Base-by-base conservation (phyloP, 805 yeast species). In the Candida lessepsii region DNA sequence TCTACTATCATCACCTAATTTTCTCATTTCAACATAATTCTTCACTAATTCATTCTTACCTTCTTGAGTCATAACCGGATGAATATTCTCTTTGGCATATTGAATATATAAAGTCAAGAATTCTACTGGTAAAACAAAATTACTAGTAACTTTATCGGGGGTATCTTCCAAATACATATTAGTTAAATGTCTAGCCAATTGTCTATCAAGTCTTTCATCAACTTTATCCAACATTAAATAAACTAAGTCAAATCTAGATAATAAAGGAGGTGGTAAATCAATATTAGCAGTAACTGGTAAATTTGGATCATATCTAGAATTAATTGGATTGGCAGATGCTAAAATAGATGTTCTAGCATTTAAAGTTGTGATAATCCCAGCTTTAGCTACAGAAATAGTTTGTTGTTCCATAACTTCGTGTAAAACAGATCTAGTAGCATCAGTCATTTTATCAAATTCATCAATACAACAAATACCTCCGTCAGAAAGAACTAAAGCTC, bases 381-480 rank as follows among this genome's bases (percentile, higher is more conserved):
- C 99, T 57, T 93, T 93, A 23, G 99, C 99, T 56, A 93, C 88
- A 8, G 97, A 89, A 31, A 93, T 93, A 1, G 99, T 93, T 63
- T 93, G 99, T 61, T 93, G 99, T 68, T 93, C 99, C 99, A 93
- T 93, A 9, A 93, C 99, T 72, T 93, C 99, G 60, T 93, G 99
- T 39, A 93, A 70, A 9, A 93, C 98, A 7, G 96, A 88, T 55
- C 98, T 73, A 0, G 98, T 91, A 2, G 95, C 68, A 51, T 93
- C 98, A 40, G 84, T 78, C 99, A 93, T 93, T 65, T 93, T 93
- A 67, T 93, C 99, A 58, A 91, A 93, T 71, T 93, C 99, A 70
- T 93, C 99, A 59, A 93, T 93, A 66, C 99, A 93, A 69, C 99
- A 93, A 30, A 93, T 82, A 73, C 99, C 99, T 43, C 98, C 98